These are phyloP conservation scores for Protea cynaroides DNA, from an alignment of 164 flowering plant genomes.

Conservation along the genomic window DNA sequence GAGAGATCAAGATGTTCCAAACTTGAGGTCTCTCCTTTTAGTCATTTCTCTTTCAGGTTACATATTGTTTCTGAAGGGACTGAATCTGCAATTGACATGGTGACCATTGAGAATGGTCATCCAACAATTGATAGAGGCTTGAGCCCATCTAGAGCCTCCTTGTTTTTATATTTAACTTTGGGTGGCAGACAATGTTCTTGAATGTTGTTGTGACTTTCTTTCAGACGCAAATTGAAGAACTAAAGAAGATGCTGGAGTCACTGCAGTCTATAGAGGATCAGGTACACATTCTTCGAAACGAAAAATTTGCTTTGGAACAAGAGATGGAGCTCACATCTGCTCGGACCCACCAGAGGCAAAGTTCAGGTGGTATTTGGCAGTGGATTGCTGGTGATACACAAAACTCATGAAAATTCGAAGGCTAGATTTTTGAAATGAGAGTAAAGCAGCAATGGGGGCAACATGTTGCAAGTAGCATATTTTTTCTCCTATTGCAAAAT, in stretches of 20 bases:
- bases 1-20: slow-evolving; percentile 93
- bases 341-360: slow-evolving; percentile 32
- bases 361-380: slow-evolving; percentile 78
- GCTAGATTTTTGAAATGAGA: slow-evolving; percentile 1
- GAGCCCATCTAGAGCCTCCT: too few species aligned
- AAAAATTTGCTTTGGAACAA: slow-evolving; percentile 55
- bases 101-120: too few species aligned
- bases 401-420: slow-evolving; percentile 7
- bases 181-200: neutral
- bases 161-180: too few species aligned
- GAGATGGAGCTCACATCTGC: slow-evolving; percentile 41
- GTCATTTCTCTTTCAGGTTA: slow-evolving; percentile 1
- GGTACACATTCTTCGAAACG: slow-evolving; percentile 52
- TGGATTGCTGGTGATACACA: slow-evolving; percentile 62
- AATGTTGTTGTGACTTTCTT: neutral
- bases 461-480: neutral
- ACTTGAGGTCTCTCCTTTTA: slow-evolving; percentile 55
- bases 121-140: too few species aligned
- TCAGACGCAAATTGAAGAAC: slow-evolving; percentile 81
- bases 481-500: neutral
- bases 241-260: slow-evolving; percentile 56
- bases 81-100: too few species aligned
- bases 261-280: slow-evolving; percentile 63
- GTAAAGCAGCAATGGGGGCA: neutral
- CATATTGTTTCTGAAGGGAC: neutral